Evolutionary conservation across 78 protist genomes (phyloP).

Genomic region (Mantamonas sphyraenae): DNA sequence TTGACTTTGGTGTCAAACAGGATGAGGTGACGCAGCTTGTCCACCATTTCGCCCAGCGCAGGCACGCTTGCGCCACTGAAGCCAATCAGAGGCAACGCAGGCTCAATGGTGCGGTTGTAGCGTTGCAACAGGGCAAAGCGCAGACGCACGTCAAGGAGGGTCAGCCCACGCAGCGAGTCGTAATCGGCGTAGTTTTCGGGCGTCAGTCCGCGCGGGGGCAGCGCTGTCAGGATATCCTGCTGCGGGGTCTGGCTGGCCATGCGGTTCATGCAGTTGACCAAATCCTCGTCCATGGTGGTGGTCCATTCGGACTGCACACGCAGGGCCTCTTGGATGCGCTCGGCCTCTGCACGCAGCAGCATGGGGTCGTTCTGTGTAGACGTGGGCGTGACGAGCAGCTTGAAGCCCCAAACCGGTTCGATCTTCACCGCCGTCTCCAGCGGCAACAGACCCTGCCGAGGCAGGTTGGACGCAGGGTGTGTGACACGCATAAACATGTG

Average conservation of each 20-base stretch:
- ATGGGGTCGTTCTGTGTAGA: background rate
- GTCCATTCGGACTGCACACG: background rate
- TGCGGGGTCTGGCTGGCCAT: background rate
- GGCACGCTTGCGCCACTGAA: background rate
- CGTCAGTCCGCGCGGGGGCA: background rate
- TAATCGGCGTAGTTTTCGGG: background rate
- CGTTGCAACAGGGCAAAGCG: background rate
- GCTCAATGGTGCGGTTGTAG: background rate
- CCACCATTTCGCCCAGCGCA: background rate
- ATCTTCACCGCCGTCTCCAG: no score
- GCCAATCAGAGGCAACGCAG: background rate
- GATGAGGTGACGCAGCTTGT: background rate
- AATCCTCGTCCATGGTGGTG: background rate
- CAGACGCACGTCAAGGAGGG: background rate
- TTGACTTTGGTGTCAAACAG: background rate
- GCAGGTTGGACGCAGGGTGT: no score
- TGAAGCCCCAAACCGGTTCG: no score
- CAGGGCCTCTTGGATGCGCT: background rate
- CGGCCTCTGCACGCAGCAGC: background rate
- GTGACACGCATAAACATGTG: no score
- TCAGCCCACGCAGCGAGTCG: background rate
- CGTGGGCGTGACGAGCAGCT: no score
- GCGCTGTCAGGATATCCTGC: background rate
- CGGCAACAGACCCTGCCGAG: no score
- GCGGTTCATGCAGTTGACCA: background rate